These are phyloP conservation scores for Alternaria hordeiaustralica DNA, from an alignment of 2,329 filamentous ascomycete genomes.

Conservation along the genomic window DNA sequence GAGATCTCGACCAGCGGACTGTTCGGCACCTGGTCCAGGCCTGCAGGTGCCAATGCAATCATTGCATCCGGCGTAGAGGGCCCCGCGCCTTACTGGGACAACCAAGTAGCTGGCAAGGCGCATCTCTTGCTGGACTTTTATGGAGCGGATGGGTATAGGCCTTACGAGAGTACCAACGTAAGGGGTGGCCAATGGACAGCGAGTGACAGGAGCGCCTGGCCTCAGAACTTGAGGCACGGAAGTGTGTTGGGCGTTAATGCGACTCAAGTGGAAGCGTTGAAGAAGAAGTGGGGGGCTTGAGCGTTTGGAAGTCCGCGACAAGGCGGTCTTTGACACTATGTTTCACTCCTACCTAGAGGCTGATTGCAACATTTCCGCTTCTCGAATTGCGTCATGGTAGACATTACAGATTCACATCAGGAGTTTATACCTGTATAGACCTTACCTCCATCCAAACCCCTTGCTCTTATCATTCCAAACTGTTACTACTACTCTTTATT, in stretches of 20 bases:
- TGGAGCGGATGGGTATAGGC: conserved; percentile 56
- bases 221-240: conserved; percentile 59
- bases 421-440: neutral
- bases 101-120: conserved; percentile 39
- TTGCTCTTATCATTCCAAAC: neutral
- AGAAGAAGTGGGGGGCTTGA: conserved; percentile 28
- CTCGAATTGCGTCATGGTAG: neutral
- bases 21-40: conserved; percentile 60
- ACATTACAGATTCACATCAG: neutral
- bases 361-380: neutral
- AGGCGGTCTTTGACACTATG: too few relatives aligned
- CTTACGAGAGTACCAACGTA: conserved; percentile 56
- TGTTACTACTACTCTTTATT: neutral
- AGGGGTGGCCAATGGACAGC: conserved; percentile 57
- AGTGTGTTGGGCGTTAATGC: conserved; percentile 28
- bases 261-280: conserved; percentile 51
- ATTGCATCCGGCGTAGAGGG: conserved; percentile 46
- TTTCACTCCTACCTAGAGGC: neutral
- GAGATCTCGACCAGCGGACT: conserved; percentile 58
- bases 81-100: conserved; percentile 44
- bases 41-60: conserved; percentile 52
- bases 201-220: conserved; percentile 53
- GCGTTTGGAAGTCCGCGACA: neutral
- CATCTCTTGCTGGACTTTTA: conserved; percentile 57
- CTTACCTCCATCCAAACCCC: neutral